Evolutionary conservation across 2,329 filamentous ascomycete genomes (phyloP).

Genomic region (Botrytis hyacinthi): DNA sequence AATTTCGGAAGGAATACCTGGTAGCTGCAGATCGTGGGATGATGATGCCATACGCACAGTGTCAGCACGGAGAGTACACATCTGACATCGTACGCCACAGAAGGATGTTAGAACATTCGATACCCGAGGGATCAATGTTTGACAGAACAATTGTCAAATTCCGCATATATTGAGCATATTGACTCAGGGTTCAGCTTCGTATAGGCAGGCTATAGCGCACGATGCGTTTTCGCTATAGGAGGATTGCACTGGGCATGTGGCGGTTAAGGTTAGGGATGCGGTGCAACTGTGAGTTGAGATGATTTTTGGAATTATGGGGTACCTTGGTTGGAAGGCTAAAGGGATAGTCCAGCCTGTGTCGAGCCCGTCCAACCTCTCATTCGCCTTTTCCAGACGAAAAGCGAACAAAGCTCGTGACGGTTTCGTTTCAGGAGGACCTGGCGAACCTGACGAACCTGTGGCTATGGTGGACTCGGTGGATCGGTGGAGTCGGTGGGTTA

Average conservation of each 20-base stretch:
- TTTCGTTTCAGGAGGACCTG: not conserved
- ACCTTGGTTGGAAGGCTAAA: not conserved
- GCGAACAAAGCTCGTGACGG: not conserved
- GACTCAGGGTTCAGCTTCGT: slow-evolving; percentile 1
- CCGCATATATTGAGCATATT: not conserved
- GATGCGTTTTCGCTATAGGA: not conserved
- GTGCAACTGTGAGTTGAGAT: slow-evolving; percentile 9
- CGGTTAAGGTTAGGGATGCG: not conserved
- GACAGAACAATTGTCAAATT: not conserved
- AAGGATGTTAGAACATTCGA: slow-evolving; percentile 19
- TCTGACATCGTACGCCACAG: slow-evolving; percentile 4
- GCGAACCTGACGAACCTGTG: not conserved
- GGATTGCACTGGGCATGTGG: slow-evolving; percentile 5
- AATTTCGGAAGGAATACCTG: not conserved
- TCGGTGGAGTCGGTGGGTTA: not conserved
- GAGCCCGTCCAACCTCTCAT: not conserved
- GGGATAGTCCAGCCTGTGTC: not conserved
- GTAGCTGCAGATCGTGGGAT: slow-evolving; percentile 16
- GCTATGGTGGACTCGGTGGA: not conserved
- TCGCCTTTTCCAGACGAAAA: not conserved
- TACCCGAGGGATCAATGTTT: slow-evolving; percentile 2
- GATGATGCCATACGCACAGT: slow-evolving; percentile 14
- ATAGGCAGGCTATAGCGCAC: not conserved
- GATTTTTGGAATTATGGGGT: not conserved
- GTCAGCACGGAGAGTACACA: not conserved